Evolutionary conservation across 2,329 filamentous ascomycete genomes (phyloP), one percentile per base, ranked within the genome.

Genomic region (Teratosphaeria gauchensis): DNA sequence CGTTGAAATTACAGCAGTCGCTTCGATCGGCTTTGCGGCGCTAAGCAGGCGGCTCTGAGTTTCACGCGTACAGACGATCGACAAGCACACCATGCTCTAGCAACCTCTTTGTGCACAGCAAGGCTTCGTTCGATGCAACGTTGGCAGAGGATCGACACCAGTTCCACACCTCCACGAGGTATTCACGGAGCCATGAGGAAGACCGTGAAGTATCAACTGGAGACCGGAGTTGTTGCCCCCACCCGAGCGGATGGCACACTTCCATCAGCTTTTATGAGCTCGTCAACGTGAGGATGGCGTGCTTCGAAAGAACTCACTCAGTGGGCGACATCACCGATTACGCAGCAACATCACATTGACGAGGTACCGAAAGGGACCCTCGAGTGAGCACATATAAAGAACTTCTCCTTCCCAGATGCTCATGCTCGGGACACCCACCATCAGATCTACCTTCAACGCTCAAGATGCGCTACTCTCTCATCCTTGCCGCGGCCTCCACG

Each of bases 401-500:
- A 19, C 7, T 4, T 7, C 7, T 46, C n/a, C 42, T 19, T 7
- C n/a, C 3, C 42, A 3, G n/a, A 46, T 7, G 42, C 4, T 16
- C 7, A 16, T 2, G 2, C 8, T 7, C 12, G 19, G 2, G 12
- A 46, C 42, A 2, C 14, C 7, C 42, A 16, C 7, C 14, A 16
- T 19, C 42, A 46, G 14, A 46, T 6, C 42, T 19, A 19, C 14
- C n/a, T 46, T 19, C 42, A 46, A 4, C 8, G 42, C 42, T 19
- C 42, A 19, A 46, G 14, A 46, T 46, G 42, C 42, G 42, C 42
- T 46, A 46, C n/a, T 46, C 42, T 16, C 12, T 46, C 42, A 46
- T 46, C 4, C 42, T 46, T 46, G 42, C 42, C 42, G 42, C 42
- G 4, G 53, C 51, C 54, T 30, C 59, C 54, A 58, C 54, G 54